phyloP scores from a whole-genome alignment of 495 filamentous ascomycete genomes.

The Hypoxylon cercidicola region DNA sequence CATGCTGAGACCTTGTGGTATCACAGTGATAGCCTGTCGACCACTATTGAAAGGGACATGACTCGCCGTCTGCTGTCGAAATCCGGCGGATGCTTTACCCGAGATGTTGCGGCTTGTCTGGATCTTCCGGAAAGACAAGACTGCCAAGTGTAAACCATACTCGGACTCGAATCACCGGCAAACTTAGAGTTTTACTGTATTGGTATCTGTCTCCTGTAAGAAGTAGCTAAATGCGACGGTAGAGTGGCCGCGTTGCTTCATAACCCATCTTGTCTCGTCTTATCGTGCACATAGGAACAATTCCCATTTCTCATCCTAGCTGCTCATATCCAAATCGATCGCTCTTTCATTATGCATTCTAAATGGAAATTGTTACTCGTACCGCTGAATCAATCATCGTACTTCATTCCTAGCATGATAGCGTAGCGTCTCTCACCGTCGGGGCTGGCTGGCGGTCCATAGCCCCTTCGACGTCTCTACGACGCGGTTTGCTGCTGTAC shows the following conservation, averaged over 20 bases:
- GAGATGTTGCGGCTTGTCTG: no score
- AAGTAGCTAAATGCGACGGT: conserved; percentile 16
- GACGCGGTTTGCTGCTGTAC: conserved; percentile 45
- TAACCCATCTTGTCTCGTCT: conserved; percentile 22
- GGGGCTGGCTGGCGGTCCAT: conserved; percentile 48
- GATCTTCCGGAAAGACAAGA: no score
- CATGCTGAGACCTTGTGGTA: no score
- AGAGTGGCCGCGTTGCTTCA: not conserved
- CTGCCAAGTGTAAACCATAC: no score
- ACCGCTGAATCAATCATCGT: not conserved
- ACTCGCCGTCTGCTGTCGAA: no score
- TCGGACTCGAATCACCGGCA: no score
- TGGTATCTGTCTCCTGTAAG: conserved; percentile 1
- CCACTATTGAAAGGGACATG: no score
- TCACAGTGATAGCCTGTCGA: no score
- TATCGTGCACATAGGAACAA: conserved; percentile 8
- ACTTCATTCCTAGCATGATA: not conserved
- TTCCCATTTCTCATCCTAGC: not conserved
- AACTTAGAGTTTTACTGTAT: no score
- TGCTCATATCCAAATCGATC: conserved; percentile 1
- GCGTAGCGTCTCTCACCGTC: conserved; percentile 26
- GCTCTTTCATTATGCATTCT: conserved; percentile 36
- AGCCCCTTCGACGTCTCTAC: conserved; percentile 51
- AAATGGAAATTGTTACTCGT: conserved; percentile 12
- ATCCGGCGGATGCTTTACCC: no score